Evolutionary conservation across 2,329 filamentous ascomycete genomes (phyloP).

Genomic region (Pseudogymnoascus verrucosus): DNA sequence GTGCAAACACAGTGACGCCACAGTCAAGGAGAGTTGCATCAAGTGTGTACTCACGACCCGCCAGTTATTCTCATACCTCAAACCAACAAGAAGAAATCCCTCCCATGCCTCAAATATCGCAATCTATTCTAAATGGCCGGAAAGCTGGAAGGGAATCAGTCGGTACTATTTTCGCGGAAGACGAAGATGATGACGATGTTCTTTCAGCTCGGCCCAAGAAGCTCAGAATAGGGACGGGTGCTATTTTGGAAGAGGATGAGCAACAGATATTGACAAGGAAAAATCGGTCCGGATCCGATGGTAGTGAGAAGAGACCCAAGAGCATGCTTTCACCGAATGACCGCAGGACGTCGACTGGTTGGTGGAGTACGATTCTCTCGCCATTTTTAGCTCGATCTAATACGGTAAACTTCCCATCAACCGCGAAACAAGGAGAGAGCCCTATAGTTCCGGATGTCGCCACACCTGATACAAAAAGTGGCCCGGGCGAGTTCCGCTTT

Average conservation of each 20-base stretch:
- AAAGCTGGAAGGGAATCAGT: constrained; percentile 23
- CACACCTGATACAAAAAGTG: constrained; percentile 22
- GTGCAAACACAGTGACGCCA: constrained; percentile 13
- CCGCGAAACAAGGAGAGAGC: constrained; percentile 13
- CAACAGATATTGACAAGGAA: constrained; percentile 30
- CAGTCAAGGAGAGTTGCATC: constrained; percentile 17
- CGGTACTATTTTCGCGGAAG: constrained; percentile 22
- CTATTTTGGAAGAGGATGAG: constrained; percentile 64
- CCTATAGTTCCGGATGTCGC: constrained; percentile 24
- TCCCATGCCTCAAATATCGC: constrained; percentile 51
- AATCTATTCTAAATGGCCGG: constrained; percentile 24
- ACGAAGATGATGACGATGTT: constrained; percentile 14
- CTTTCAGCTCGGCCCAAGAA: constrained; percentile 4
- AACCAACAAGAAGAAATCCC: constrained; percentile 36
- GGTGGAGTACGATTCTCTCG: constrained; percentile 72
- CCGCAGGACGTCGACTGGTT: constrained; percentile 53
- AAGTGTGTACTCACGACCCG: constrained; percentile 49
- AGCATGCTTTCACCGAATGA: constrained; percentile 18
- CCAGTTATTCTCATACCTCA: constrained; percentile 28
- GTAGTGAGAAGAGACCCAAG: neutral
- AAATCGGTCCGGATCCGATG: neutral
- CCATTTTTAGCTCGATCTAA: constrained; percentile 46
- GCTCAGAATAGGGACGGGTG: constrained; percentile 39
- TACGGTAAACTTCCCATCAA: constrained; percentile 19
- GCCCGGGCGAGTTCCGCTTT: constrained; percentile 18